These are phyloP conservation scores for Mycogone perniciosa DNA, from an alignment of 2,329 filamentous ascomycete species.

Conservation along the genomic window DNA sequence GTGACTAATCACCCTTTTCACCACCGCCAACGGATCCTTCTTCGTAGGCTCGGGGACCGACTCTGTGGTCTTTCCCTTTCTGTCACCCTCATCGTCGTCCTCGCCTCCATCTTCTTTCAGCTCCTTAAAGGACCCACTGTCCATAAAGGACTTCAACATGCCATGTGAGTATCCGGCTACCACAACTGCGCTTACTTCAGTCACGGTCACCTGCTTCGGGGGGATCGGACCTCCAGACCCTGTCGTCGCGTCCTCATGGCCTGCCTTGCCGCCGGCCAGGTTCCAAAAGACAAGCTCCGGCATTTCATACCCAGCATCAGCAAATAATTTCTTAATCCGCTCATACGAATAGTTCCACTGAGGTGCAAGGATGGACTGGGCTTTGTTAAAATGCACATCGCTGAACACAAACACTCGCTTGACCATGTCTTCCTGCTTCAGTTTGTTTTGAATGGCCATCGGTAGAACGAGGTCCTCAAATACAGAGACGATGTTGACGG, in stretches of 20 bases:
- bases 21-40: background rate
- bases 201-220: slow-evolving; percentile 43
- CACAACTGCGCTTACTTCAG: slow-evolving; percentile 39
- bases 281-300: slow-evolving; percentile 58
- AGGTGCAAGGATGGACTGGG: background rate
- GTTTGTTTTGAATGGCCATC: slow-evolving; percentile 42
- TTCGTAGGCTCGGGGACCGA: background rate
- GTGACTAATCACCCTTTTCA: too few species aligned
- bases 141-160: slow-evolving; percentile 52
- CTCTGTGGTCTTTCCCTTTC: background rate
- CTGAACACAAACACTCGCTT: slow-evolving; percentile 55
- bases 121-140: slow-evolving; percentile 40
- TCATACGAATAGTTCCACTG: slow-evolving; percentile 43
- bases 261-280: slow-evolving; percentile 37
- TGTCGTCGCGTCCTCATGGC: slow-evolving; percentile 15
- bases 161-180: slow-evolving; percentile 53
- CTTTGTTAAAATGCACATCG: slow-evolving; percentile 54
- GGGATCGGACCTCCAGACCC: slow-evolving; percentile 24
- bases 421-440: slow-evolving; percentile 52
- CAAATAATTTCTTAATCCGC: slow-evolving; percentile 40
- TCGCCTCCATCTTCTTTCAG: slow-evolving; percentile 29
- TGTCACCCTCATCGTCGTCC: slow-evolving; percentile 19
- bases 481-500: slow-evolving; percentile 48
- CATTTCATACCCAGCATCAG: slow-evolving; percentile 48
- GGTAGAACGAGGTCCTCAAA: slow-evolving; percentile 50